phyloP scores from a whole-genome alignment of 2,329 filamentous ascomycete species.

The Drechslerella coelobrocha region DNA sequence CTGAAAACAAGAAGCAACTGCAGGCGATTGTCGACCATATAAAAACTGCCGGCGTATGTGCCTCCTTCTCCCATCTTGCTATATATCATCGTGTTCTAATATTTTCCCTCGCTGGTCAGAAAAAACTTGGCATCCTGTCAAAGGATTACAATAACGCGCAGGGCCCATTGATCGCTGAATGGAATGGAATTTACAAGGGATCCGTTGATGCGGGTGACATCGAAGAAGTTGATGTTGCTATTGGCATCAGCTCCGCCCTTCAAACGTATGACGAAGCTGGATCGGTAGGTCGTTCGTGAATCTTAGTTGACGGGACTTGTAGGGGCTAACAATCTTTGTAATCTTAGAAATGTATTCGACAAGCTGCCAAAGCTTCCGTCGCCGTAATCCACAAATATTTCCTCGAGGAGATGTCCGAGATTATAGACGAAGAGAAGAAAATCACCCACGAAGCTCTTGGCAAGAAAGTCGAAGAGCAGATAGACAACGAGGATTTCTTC shows the following conservation, averaged over 20 bases:
- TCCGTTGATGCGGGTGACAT: conserved; percentile 75
- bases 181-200: conserved; percentile 79
- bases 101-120: conserved; percentile 62
- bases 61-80: conserved; percentile 22
- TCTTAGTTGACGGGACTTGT: conserved; percentile 17
- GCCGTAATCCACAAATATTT: conserved; percentile 96
- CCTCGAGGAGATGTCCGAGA: conserved; percentile 95
- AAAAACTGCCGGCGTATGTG: conserved; percentile 80
- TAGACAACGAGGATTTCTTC: conserved; percentile 94
- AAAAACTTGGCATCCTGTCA: conserved; percentile 84
- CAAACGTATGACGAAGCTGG: conserved; percentile 95
- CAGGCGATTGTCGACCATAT: conserved; percentile 82
- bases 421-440: conserved; percentile 95
- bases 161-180: conserved; percentile 93
- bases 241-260: conserved; percentile 69
- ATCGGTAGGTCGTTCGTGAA: conserved; percentile 63
- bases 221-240: conserved; percentile 86
- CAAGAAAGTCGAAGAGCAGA: conserved; percentile 87
- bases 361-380: conserved; percentile 90
- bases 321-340: background rate
- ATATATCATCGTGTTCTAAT: conserved; percentile 10
- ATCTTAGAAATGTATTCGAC: conserved; percentile 81
- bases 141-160: conserved; percentile 75
- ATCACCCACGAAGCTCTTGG: conserved; percentile 86
- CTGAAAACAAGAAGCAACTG: conserved; percentile 90